phyloP scores from a whole-genome alignment of 1,284 basidiomycete genomes.

The Ustilago cynodontis region DNA sequence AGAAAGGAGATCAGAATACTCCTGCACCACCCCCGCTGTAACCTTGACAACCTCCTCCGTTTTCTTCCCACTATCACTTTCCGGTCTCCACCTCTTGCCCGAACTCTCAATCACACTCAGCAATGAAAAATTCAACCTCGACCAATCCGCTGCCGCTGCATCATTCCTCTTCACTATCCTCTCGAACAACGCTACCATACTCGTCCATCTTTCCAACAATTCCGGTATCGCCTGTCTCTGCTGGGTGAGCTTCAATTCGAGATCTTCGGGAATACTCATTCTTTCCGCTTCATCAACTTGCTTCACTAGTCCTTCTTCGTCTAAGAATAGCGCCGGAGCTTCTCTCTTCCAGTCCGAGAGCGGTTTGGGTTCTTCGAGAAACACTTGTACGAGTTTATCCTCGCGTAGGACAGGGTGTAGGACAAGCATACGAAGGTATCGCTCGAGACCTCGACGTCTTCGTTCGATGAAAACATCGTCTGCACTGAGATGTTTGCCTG shows the following conservation, averaged over 20 bases:
- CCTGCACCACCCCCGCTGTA: constrained; percentile 33
- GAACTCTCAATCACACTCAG: constrained; percentile 44
- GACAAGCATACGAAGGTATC: constrained; percentile 44
- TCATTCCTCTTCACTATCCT: constrained; percentile 51
- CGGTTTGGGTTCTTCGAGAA: constrained; percentile 42
- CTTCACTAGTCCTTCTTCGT: constrained; percentile 48
- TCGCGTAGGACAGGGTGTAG: constrained; percentile 47
- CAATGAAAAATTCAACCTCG: constrained; percentile 49
- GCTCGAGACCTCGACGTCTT: constrained; percentile 44
- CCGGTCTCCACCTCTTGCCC: constrained; percentile 45
- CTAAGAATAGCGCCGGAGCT: constrained; percentile 47
- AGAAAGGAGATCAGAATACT: constrained; percentile 35
- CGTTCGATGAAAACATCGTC: constrained; percentile 52
- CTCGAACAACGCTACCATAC: constrained; percentile 49
- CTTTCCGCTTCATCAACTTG: constrained; percentile 44
- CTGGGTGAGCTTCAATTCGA: constrained; percentile 47
- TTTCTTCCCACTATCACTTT: constrained; percentile 33
- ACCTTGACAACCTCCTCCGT: constrained; percentile 41
- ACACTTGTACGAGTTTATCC: constrained; percentile 50
- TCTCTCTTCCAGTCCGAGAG: constrained; percentile 43
- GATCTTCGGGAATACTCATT: constrained; percentile 51
- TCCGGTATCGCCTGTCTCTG: constrained; percentile 46
- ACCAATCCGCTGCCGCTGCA: constrained; percentile 51
- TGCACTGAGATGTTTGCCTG: constrained; percentile 45
- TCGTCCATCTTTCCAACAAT: constrained; percentile 46